Conservation (phyloP, 352 stramenopile species). For the Blastocystis sp. region DNA sequence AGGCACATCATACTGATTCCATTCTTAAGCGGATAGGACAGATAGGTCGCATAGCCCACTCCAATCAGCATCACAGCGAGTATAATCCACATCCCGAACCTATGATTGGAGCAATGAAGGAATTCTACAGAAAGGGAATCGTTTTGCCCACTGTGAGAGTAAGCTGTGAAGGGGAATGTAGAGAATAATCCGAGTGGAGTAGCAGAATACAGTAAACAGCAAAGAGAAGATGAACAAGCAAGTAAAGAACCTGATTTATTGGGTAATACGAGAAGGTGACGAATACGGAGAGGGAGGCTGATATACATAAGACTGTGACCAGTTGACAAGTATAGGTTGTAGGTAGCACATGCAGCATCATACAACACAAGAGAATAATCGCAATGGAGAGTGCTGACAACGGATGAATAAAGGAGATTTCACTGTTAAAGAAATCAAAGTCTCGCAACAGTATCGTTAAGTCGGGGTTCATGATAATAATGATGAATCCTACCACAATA, state of each 20-base stretch:
- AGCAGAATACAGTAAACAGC: not conserved
- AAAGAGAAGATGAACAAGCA: not conserved
- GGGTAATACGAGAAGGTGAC: not conserved
- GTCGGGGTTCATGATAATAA: not conserved
- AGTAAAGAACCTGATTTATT: not conserved
- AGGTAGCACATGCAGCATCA: not conserved
- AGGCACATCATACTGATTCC: not conserved
- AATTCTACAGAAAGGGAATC: conserved; percentile 4
- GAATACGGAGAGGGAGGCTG: not conserved
- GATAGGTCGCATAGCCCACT: not conserved
- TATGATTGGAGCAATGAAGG: not conserved
- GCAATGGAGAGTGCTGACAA: not conserved
- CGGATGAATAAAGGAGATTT: not conserved
- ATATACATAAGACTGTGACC: not conserved
- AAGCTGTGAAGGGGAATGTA: not conserved
- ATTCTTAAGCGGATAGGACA: conserved; percentile 24
- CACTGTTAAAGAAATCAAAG: not conserved
- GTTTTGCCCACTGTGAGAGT: not conserved
- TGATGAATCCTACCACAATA: not conserved
- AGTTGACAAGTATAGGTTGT: not conserved
- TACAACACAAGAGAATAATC: not conserved
- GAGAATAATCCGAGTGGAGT: not conserved
- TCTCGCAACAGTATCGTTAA: not conserved
- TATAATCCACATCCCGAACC: not conserved
- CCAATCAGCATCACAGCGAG: not conserved